Evolutionary conservation across 129 eudicot genomes (phyloP), one percentile per base, ranked within the genome.

Genomic region (Flaveria linearis): DNA sequence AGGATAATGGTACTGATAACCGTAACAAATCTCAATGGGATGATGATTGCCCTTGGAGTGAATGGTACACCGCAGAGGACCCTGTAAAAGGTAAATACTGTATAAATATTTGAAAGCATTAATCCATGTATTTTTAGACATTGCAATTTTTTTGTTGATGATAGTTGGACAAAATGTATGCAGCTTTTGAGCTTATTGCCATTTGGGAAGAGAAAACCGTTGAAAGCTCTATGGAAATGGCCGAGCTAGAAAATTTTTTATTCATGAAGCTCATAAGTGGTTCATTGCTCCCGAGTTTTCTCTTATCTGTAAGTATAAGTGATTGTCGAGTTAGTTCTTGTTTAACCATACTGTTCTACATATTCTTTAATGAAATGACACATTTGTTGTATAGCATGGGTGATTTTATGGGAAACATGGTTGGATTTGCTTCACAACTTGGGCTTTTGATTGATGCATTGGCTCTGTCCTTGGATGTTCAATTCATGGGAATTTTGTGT

Each of bases 1-100:
- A 10, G 56, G 80, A 74, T 69, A 58, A 73, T 33, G 90, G 79
- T 76, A 74, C 73, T 58, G 84, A 86, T 13, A 77, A 52, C 36
- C 86, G 72, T 64, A 84, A 78, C 49, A 90, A 86, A 87, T 30
- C 78, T 43, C 98, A 88, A 81, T 93, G 98, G 98, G 98, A 93
- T 77, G 95, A 88, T 68, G 95, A 90, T 69, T 93, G 96, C 69
- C 95, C 96, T 55, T 90, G 96, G 97, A 90, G 96, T 81, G 90
- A 90, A 78, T 93, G 98, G 96, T 93, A 88, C 81, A 88, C 95
- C 61, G 92, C 96, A 13, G 98, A 93, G 68, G 98, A 93, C 82
- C 98, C 98, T 2, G 78, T 90, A 70, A 90, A 88, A 88, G 95
- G 98, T 90, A 61, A 72, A 26, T 15, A 53, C 22, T 68, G 42